These are phyloP conservation scores for Leccinum disarticulatum DNA, from an alignment of 768 basidiomycete genomes.

Conservation along the genomic window DNA sequence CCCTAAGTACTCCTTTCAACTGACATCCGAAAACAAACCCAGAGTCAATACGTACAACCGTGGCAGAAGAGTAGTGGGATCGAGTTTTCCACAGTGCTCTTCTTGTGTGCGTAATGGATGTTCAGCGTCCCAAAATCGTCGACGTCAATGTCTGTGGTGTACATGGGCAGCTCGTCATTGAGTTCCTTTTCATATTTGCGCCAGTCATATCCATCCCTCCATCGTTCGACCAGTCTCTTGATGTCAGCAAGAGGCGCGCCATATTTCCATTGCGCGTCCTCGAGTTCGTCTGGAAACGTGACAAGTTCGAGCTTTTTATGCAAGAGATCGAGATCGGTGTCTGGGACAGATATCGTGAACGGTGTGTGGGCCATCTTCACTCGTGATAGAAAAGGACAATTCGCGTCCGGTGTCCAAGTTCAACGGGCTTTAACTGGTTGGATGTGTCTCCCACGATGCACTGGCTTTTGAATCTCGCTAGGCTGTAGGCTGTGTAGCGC, in stretches of 20 bases:
- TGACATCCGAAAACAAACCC: neutral
- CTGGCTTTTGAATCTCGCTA: neutral
- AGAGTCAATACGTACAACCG: constrained; percentile 43
- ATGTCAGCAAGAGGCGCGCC: constrained; percentile 52
- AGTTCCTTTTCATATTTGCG: constrained; percentile 47
- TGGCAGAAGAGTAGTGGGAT: constrained; percentile 63
- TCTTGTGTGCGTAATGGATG: constrained; percentile 60
- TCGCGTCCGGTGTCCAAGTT: too few relatives aligned
- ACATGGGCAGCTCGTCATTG: constrained; percentile 55
- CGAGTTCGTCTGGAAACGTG: constrained; percentile 56
- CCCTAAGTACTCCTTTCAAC: constrained; percentile 36
- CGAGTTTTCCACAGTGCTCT: constrained; percentile 42
- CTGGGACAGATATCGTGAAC: constrained; percentile 50
- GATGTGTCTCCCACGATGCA: neutral
- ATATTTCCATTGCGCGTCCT: constrained; percentile 50
- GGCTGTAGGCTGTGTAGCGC: too few relatives aligned
- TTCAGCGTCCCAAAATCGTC: constrained; percentile 47
- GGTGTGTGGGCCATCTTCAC: constrained; percentile 35
- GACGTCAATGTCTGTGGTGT: constrained; percentile 49
- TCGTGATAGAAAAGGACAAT: neutral
- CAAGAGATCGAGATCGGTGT: constrained; percentile 40
- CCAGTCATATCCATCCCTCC: constrained; percentile 60
- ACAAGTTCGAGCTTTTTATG: constrained; percentile 47
- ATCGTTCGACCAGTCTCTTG: constrained; percentile 45
- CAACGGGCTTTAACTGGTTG: too few relatives aligned